phyloP scores from a whole-genome alignment of 441 rosid species.

The Cnidoscolus chayamansa region DNA sequence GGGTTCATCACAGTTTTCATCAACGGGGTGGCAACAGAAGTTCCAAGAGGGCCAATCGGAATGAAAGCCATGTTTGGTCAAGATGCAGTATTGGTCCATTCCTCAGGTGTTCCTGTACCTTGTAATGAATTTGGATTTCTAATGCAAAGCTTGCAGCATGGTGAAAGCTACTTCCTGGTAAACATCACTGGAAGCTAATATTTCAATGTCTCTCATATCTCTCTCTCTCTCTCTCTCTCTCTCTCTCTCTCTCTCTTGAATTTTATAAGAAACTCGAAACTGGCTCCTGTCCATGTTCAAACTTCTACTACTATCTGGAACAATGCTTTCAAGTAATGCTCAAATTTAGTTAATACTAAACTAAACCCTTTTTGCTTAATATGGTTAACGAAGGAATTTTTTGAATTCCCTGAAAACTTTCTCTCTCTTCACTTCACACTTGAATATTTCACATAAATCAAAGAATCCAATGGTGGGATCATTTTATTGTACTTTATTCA shows the following conservation, averaged over 20 bases:
- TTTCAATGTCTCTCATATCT: not conserved
- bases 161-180: constrained; percentile 97
- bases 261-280: too few species aligned
- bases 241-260: not conserved
- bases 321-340: constrained; percentile 9
- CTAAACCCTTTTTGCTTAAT: constrained; percentile 19
- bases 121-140: constrained; percentile 67
- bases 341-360: constrained; percentile 14
- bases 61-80: constrained; percentile 70
- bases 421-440: constrained; percentile 18
- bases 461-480: constrained; percentile 20
- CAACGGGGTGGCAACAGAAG: constrained; percentile 79
- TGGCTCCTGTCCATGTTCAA: too few species aligned
- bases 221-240: not conserved
- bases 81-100: constrained; percentile 65
- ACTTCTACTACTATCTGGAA: not conserved
- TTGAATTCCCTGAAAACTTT: constrained; percentile 28
- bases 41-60: constrained; percentile 74
- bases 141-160: constrained; percentile 77
- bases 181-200: constrained; percentile 5
- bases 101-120: constrained; percentile 76
- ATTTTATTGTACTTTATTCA: constrained; percentile 24
- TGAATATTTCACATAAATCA: not conserved
- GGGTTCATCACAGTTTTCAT: constrained; percentile 76
- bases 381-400: constrained; percentile 30